These are phyloP conservation scores for Penicillium cosmopolitanum DNA, from an alignment of 495 filamentous ascomycete species.

Conservation along the genomic window DNA sequence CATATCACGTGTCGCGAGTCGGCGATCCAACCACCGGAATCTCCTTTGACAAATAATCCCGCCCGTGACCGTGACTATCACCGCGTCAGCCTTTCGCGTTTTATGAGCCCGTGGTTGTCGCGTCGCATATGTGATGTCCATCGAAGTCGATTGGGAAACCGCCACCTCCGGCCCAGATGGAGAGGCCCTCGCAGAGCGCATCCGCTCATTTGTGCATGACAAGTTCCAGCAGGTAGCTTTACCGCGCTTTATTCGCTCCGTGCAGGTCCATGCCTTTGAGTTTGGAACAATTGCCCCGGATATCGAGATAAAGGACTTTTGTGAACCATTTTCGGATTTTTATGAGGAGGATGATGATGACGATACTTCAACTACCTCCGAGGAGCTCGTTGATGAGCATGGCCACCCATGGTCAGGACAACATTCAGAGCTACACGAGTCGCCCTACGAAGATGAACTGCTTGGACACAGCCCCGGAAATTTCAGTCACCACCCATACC, in stretches of 20 bases:
- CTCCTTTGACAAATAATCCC: slow-evolving; percentile 2
- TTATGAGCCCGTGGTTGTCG: slow-evolving; percentile 6
- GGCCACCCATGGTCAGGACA: slow-evolving; percentile 22
- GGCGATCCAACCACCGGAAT: background rate
- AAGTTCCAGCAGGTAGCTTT: slow-evolving; percentile 91
- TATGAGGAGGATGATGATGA: slow-evolving; percentile 82
- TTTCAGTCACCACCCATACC: slow-evolving; percentile 31
- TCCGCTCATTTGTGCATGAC: slow-evolving; percentile 92
- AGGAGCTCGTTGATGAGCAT: slow-evolving; percentile 37
- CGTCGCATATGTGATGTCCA: slow-evolving; percentile 74
- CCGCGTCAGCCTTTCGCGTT: slow-evolving; percentile 5
- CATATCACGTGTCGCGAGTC: slow-evolving; percentile 18
- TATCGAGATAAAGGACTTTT: slow-evolving; percentile 93
- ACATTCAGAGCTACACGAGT: slow-evolving; percentile 32
- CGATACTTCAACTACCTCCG: slow-evolving; percentile 48
- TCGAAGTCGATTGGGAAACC: slow-evolving; percentile 93
- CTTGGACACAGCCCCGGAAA: slow-evolving; percentile 24
- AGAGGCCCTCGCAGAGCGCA: slow-evolving; percentile 74
- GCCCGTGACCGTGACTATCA: too few species aligned
- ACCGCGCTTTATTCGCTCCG: slow-evolving; percentile 94
- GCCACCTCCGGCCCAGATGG: slow-evolving; percentile 91
- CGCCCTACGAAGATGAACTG: slow-evolving; percentile 42
- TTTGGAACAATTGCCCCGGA: slow-evolving; percentile 84
- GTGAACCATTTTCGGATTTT: slow-evolving; percentile 92
- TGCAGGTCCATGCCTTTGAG: slow-evolving; percentile 90